A percentile compares a stretch with the other conserved stretches of the same genome.
Evolutionary conservation across 768 basidiomycete genomes (phyloP).

Genomic region (Macrolepiota albuminosa): DNA sequence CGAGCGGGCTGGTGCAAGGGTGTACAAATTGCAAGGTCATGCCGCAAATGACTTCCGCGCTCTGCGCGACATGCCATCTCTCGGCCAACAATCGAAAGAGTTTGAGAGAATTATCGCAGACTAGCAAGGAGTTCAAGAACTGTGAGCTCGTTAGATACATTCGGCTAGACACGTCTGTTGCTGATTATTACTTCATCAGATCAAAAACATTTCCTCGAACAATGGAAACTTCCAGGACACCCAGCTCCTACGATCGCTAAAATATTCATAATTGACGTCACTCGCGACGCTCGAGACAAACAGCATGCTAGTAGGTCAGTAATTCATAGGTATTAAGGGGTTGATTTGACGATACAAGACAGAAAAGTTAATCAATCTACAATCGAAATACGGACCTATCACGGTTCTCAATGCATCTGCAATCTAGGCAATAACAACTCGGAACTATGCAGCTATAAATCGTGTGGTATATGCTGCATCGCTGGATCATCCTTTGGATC

Average conservation of each 20-base stretch:
- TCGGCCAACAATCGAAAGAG: constrained; percentile 35
- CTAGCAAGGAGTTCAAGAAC: constrained; percentile 46
- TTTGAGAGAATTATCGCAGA: constrained; percentile 43
- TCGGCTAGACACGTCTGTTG: constrained; percentile 9
- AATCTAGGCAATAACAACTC: constrained; percentile 55
- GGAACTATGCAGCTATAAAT: constrained; percentile 49
- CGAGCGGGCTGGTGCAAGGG: constrained; percentile 39
- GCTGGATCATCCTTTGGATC: constrained; percentile 52
- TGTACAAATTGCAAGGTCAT: constrained; percentile 45
- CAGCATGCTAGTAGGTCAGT: constrained; percentile 48
- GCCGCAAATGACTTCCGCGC: constrained; percentile 40
- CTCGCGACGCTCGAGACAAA: constrained; percentile 36
- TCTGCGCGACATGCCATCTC: constrained; percentile 50
- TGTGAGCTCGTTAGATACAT: constrained; percentile 31
- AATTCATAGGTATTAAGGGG: neutral
- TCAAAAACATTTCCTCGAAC: constrained; percentile 45
- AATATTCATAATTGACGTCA: constrained; percentile 47
- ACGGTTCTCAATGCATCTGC: constrained; percentile 64
- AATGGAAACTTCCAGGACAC: constrained; percentile 43
- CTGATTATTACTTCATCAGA: constrained; percentile 25
- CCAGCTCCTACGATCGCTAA: constrained; percentile 42
- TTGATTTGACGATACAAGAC: neutral
- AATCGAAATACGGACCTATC: constrained; percentile 54
- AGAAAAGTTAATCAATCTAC: constrained; percentile 32
- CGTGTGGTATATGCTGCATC: constrained; percentile 62